Percentiles rank a stretch among this genome's conserved stretches.
Evolutionary conservation across 2,329 filamentous ascomycete species (phyloP).

Genomic region (Diplodia seriata): DNA sequence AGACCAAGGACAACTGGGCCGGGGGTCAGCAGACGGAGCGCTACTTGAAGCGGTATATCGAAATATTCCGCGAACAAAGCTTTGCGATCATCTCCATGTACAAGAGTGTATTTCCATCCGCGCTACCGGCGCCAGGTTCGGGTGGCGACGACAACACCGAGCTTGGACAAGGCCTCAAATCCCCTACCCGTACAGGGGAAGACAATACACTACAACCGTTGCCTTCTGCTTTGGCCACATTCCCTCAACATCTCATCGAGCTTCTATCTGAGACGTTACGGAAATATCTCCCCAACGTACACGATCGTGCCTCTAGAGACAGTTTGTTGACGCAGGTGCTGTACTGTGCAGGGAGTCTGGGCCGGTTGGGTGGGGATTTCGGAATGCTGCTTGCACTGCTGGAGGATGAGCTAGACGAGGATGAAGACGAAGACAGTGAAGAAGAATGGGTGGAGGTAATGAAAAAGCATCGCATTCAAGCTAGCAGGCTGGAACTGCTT

Average conservation of each 20-base stretch:
- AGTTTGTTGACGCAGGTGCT: slow-evolving; percentile 90
- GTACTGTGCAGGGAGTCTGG: slow-evolving; percentile 90
- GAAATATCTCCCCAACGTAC: slow-evolving; percentile 79
- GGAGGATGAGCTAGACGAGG: slow-evolving; percentile 58
- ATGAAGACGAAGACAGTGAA: slow-evolving; percentile 47
- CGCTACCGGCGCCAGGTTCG: slow-evolving; percentile 52
- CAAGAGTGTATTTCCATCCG: slow-evolving; percentile 80
- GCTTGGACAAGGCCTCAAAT: slow-evolving; percentile 3
- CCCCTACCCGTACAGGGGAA: slow-evolving; percentile 34
- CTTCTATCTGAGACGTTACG: slow-evolving; percentile 79
- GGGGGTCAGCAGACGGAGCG: slow-evolving; percentile 91
- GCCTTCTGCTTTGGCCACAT: slow-evolving; percentile 80
- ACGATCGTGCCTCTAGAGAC: slow-evolving; percentile 79
- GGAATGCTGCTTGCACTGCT: slow-evolving; percentile 79
- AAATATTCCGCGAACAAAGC: slow-evolving; percentile 96
- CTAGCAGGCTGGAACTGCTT: slow-evolving; percentile 72
- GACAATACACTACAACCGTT: slow-evolving; percentile 59
- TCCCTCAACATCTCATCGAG: slow-evolving; percentile 81
- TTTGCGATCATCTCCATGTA: slow-evolving; percentile 96
- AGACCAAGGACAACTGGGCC: slow-evolving; percentile 58
- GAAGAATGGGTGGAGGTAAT: slow-evolving; percentile 88
- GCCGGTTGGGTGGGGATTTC: slow-evolving; percentile 90
- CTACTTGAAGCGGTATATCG: slow-evolving; percentile 93
- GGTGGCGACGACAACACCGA: slow-evolving; percentile 27
- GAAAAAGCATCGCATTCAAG: slow-evolving; percentile 83